Conservation (phyloP, 768 basidiomycete species). For the Mycena floridula region DNA sequence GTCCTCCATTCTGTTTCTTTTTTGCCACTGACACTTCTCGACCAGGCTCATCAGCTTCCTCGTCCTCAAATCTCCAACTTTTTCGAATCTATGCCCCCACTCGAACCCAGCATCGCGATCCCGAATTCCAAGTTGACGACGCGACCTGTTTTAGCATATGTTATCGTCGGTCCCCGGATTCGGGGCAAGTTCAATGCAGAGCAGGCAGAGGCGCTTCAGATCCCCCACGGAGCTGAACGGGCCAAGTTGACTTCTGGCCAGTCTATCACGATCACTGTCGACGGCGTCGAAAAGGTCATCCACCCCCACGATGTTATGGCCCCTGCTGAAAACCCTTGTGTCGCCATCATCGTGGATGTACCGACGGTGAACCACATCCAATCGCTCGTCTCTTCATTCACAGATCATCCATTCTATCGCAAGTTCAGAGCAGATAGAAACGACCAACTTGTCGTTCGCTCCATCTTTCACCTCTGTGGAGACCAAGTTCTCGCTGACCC, state of each 20-base stretch:
- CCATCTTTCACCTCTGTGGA: constrained; percentile 69
- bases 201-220: constrained; percentile 57
- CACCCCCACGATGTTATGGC: constrained; percentile 56
- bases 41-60: neutral
- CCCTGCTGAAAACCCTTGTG: constrained; percentile 40
- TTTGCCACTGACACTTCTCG: neutral
- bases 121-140: constrained; percentile 5
- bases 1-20: neutral
- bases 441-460: constrained; percentile 39
- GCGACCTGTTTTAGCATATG: constrained; percentile 25
- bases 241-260: constrained; percentile 59
- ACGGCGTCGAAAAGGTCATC: constrained; percentile 41
- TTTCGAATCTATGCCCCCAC: neutral
- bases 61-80: neutral
- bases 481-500: constrained; percentile 62
- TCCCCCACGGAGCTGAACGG: constrained; percentile 56
- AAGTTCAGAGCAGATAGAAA: constrained; percentile 38
- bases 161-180: constrained; percentile 27
- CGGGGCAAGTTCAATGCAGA: constrained; percentile 53
- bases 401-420: constrained; percentile 38
- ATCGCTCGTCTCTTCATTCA: constrained; percentile 42
- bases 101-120: neutral
- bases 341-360: constrained; percentile 51
- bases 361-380: constrained; percentile 55
- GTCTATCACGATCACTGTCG: constrained; percentile 48